Evolutionary conservation across 1,139 yeast genomes (phyloP).

Genomic region (Diutina siamensis): DNA sequence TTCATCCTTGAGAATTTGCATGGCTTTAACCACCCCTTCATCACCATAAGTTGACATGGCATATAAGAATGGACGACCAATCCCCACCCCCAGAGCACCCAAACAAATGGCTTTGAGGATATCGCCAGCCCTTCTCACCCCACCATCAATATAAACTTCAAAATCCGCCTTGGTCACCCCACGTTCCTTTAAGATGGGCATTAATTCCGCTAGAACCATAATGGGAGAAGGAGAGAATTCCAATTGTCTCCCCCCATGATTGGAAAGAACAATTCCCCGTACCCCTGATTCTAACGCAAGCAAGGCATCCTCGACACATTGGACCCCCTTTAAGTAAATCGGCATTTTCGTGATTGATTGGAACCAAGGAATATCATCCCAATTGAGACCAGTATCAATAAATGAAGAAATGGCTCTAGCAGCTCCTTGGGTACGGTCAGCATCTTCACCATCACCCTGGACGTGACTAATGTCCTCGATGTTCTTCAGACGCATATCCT

Average conservation of each 20-base stretch:
- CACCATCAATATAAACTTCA: conserved; percentile 6
- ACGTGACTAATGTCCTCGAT: conserved; percentile 35
- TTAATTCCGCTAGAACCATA: conserved; percentile 3
- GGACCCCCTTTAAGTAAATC: conserved; percentile 5
- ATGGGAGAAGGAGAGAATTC: conserved; percentile 2
- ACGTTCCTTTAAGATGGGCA: neutral
- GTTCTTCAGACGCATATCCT: conserved; percentile 38
- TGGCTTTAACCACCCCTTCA: conserved; percentile 5
- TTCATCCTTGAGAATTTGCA: conserved; percentile 6
- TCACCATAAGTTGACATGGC: conserved; percentile 7
- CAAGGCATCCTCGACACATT: conserved; percentile 6
- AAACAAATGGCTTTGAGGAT: conserved; percentile 5
- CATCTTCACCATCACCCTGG: conserved; percentile 43
- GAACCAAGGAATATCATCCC: conserved; percentile 18
- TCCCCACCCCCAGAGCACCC: conserved; percentile 6
- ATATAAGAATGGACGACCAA: conserved; percentile 6
- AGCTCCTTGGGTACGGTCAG: conserved; percentile 71
- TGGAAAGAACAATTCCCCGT: conserved; percentile 4
- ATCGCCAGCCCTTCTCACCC: conserved; percentile 5
- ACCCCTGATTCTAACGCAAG: conserved; percentile 1
- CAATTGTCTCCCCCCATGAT: conserved; percentile 6
- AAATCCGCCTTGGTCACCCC: neutral
- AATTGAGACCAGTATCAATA: conserved; percentile 68
- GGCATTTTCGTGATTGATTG: conserved; percentile 9
- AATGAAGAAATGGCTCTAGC: conserved; percentile 72